Evolutionary conservation across 306 rosid species (phyloP), one percentile per base, ranked within the genome.

Genomic region (Vigna hirtella): DNA sequence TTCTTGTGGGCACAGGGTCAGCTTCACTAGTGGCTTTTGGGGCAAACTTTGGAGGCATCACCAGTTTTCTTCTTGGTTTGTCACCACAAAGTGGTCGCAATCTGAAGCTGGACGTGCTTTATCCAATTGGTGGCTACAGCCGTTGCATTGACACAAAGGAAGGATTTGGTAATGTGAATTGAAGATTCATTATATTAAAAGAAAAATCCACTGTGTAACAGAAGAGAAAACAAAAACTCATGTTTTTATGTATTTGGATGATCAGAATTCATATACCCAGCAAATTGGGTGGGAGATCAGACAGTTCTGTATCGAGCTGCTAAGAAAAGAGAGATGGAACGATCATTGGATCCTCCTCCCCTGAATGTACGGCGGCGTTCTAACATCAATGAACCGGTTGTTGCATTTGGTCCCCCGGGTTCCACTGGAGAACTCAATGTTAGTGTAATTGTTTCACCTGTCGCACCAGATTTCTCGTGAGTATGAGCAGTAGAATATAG

Each of bases 251-350:
- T 59, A 8, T 64, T 64, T 66, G 71, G 51, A 42, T 52, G 1
- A 51, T 9, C 89, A 93, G 96, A 92, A 75, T 93, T 95, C 53
- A 86, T 95, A 87, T 95, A 93, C 83, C 99, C 99, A 32, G 88
- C 85, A 50, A 86, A 77, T 59, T 95, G 98, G 99, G 97, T 93
- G 70, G 97, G 99, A 83, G 98, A 91, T 81, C 94, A 95, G 83
- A 93, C 90, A 36, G n/a, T 88, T 38, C 47, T 93, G 55, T 95
- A 91, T 72, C 76, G 97, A 82, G 93, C 96, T 20, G 90, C 90
- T 32, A 89, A 93, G 85, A 93, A 64, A 79, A 76, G 76, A 17
- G 98, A 94, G 57, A 57, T 76, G 45, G 96, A 93, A 80, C 74
- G 85, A 69, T 90, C 98, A 63, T 87, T 93, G 59, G 98, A 95